phyloP scores from a whole-genome alignment of 257 asterid genomes.

The Verbena officinalis region DNA sequence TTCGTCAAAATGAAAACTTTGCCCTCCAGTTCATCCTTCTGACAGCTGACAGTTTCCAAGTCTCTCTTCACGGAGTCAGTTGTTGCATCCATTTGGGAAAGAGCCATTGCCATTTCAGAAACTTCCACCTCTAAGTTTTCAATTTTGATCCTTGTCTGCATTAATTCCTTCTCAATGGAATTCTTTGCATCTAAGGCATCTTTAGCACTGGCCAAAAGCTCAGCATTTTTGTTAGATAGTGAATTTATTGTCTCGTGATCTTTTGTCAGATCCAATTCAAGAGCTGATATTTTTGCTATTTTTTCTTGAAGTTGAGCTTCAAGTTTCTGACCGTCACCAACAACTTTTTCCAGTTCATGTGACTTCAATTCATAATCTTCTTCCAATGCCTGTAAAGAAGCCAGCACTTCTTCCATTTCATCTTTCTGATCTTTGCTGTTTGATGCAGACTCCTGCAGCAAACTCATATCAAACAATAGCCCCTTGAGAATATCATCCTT shows the following conservation, averaged over 20 bases:
- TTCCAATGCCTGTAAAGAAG: slow-evolving; percentile 57
- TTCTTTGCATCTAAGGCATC: slow-evolving; percentile 51
- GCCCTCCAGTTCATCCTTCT: slow-evolving; percentile 56
- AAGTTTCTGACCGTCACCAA: slow-evolving; percentile 51
- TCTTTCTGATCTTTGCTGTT: slow-evolving; percentile 71
- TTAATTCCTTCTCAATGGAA: slow-evolving; percentile 58
- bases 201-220: slow-evolving; percentile 51
- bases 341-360: slow-evolving; percentile 56
- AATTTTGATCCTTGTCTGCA: slow-evolving; percentile 45
- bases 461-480: slow-evolving; percentile 73
- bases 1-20: slow-evolving; percentile 46
- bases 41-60: slow-evolving; percentile 50
- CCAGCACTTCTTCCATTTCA: slow-evolving; percentile 56
- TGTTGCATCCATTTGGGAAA: slow-evolving; percentile 55
- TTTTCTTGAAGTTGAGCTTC: slow-evolving; percentile 66
- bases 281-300: slow-evolving; percentile 48
- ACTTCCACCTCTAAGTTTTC: slow-evolving; percentile 71
- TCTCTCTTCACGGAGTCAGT: slow-evolving; percentile 59
- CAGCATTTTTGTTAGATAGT: slow-evolving; percentile 50
- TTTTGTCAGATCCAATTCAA: slow-evolving; percentile 54
- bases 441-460: slow-evolving; percentile 93
- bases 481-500: slow-evolving; percentile 89
- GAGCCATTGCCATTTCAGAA: slow-evolving; percentile 58
- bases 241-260: slow-evolving; percentile 46
- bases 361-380: slow-evolving; percentile 53